These are phyloP conservation scores for Cercophora sp. DNA, from an alignment of 495 filamentous ascomycete species.

Conservation along the genomic window DNA sequence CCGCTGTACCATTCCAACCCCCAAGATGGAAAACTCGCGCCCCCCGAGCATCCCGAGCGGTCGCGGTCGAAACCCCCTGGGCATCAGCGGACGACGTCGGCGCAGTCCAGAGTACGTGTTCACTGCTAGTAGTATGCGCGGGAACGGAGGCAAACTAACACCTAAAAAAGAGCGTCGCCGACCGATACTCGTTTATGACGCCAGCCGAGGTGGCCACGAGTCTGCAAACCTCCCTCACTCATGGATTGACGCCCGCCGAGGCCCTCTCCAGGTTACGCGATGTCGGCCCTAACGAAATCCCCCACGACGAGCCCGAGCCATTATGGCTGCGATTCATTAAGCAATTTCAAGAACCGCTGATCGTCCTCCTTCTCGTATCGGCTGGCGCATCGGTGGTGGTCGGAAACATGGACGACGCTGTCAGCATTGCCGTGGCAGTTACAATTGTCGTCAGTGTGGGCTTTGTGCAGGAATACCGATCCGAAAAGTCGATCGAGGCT, in stretches of 20 bases:
- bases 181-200: slow-evolving; percentile 56
- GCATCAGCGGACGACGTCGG: slow-evolving; percentile 40
- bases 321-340: slow-evolving; percentile 92
- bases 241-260: slow-evolving; percentile 77
- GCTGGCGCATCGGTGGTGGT: slow-evolving; percentile 85
- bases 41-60: slow-evolving; percentile 22
- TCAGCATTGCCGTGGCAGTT: slow-evolving; percentile 91
- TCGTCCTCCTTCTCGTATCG: slow-evolving; percentile 83
- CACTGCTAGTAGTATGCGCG: no score
- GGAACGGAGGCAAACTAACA: no score
- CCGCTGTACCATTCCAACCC: slow-evolving; percentile 29
- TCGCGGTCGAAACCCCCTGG: slow-evolving; percentile 33
- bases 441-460: slow-evolving; percentile 95
- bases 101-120: slow-evolving; percentile 45
- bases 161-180: slow-evolving; percentile 48
- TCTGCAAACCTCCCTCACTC: slow-evolving; percentile 73
- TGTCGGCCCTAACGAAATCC: slow-evolving; percentile 90
- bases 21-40: slow-evolving; percentile 13
- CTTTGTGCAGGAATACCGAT: slow-evolving; percentile 96
- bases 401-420: slow-evolving; percentile 92
- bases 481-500: slow-evolving; percentile 95
- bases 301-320: slow-evolving; percentile 88
- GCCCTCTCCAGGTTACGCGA: slow-evolving; percentile 71
- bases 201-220: slow-evolving; percentile 72
- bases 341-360: slow-evolving; percentile 92